Percentiles rank a stretch among this genome's conserved stretches.
Conservation (phyloP, 2,329 filamentous ascomycete species). For the Thielaviopsis ethacetica region DNA sequence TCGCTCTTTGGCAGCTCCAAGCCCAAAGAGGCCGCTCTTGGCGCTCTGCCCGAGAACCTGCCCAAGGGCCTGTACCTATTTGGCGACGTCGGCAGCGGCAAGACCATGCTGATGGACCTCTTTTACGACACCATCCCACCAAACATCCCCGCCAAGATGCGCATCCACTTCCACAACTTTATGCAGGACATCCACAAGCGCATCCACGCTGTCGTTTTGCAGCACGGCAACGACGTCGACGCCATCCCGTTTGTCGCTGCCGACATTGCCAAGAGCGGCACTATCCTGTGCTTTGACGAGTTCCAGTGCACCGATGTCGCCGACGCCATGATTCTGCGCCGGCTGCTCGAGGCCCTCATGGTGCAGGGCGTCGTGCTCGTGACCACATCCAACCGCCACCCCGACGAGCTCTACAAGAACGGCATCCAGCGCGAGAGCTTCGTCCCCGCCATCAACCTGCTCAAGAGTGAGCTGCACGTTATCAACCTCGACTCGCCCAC, state of each 20-base stretch:
- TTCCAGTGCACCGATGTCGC: slow-evolving; percentile 98
- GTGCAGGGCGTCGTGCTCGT: slow-evolving; percentile 91
- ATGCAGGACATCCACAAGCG: slow-evolving; percentile 96
- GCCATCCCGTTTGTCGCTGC: slow-evolving; percentile 83
- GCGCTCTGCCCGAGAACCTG: slow-evolving; percentile 50
- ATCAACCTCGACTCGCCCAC: slow-evolving; percentile 91
- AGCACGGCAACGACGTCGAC: slow-evolving; percentile 78
- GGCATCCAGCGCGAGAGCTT: slow-evolving; percentile 93
- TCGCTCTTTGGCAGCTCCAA: slow-evolving; percentile 41
- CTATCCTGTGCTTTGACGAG: slow-evolving; percentile 92
- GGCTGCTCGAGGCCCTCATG: slow-evolving; percentile 80
- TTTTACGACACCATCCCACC: slow-evolving; percentile 84
- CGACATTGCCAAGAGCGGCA: slow-evolving; percentile 73
- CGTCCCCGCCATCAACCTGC: slow-evolving; percentile 82
- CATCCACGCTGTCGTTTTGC: slow-evolving; percentile 77
- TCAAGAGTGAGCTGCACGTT: slow-evolving; percentile 69
- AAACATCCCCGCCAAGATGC: slow-evolving; percentile 65
- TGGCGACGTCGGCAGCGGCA: slow-evolving; percentile 90
- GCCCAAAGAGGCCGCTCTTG: slow-evolving; percentile 20
- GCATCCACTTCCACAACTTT: slow-evolving; percentile 98
- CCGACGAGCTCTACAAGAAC: slow-evolving; percentile 93
- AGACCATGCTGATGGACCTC: slow-evolving; percentile 99
- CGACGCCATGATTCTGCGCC: slow-evolving; percentile 90
- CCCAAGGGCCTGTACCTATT: slow-evolving; percentile 89
- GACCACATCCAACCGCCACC: slow-evolving; percentile 93